phyloP scores from a whole-genome alignment of 2,329 filamentous ascomycete genomes.

The Leptographium lundbergii region DNA sequence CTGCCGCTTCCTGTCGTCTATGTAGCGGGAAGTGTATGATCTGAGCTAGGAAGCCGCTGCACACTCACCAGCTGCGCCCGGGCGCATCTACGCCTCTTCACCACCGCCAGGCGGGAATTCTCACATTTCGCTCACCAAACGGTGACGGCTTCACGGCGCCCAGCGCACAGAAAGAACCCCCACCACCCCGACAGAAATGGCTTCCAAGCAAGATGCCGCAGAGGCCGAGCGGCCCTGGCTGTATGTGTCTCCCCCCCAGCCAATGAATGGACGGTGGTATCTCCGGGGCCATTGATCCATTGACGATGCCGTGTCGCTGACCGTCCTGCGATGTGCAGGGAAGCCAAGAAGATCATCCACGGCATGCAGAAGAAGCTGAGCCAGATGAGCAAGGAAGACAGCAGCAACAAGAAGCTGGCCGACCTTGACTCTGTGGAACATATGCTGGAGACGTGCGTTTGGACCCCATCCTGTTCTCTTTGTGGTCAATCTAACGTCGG shows the following conservation, averaged over 20 bases:
- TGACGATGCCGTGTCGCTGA: not conserved
- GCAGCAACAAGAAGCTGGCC: conserved; percentile 10
- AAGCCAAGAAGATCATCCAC: conserved; percentile 11
- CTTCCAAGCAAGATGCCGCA: conserved; percentile 1
- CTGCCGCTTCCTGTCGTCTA: conserved; percentile 4
- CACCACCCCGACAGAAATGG: not conserved
- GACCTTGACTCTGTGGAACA: conserved; percentile 11
- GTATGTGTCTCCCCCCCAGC: conserved; percentile 2
- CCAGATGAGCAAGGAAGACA: conserved; percentile 13
- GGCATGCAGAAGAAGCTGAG: conserved; percentile 11
- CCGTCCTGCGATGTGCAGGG: conserved; percentile 3
- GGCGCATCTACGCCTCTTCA: not conserved
- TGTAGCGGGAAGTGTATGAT: conserved; percentile 10
- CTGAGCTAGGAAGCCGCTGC: conserved; percentile 8
- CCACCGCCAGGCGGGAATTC: not conserved
- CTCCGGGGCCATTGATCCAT: not conserved
- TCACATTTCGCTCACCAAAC: not conserved
- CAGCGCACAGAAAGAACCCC: not conserved
- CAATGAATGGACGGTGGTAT: not conserved
- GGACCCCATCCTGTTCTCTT: not conserved
- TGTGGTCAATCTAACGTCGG: not conserved
- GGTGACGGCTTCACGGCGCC: not conserved
- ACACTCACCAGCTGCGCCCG: not conserved
- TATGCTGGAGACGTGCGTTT: conserved; percentile 7
- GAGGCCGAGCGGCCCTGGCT: conserved; percentile 11